Percentiles rank a stretch among this genome's conserved stretches.
These are phyloP conservation scores for Tetragonia tetragonoides DNA, from an alignment of 148 eudicot genomes.

Conservation along the genomic window DNA sequence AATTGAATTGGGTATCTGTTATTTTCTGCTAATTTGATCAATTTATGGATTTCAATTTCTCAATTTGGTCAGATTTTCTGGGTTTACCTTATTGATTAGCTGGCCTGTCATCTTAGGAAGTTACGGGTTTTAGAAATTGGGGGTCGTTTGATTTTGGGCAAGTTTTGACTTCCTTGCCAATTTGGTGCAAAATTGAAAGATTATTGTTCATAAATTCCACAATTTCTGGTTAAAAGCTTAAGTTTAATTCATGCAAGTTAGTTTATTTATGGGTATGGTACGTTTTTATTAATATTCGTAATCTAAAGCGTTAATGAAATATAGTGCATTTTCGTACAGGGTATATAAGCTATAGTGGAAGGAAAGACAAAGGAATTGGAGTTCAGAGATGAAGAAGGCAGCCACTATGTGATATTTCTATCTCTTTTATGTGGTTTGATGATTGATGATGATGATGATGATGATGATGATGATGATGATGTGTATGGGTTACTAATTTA, in stretches of 20 bases:
- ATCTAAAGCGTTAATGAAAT: too few relatives aligned
- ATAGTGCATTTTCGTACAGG: slow-evolving; percentile 21
- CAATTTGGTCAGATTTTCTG: not conserved
- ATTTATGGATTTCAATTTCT: not conserved
- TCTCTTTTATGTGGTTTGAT: slow-evolving; percentile 19
- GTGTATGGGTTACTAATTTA: not conserved
- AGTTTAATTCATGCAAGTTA: too few relatives aligned
- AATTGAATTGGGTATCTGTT: not conserved
- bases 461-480: slow-evolving; percentile 19
- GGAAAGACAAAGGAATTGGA: slow-evolving; percentile 46
- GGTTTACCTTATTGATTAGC: slow-evolving; percentile 5
- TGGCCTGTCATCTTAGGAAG: not conserved
- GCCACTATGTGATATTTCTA: slow-evolving; percentile 2
- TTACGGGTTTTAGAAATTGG: not conserved
- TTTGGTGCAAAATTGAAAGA: not conserved
- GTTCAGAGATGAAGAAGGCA: slow-evolving; percentile 36
- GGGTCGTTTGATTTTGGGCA: slow-evolving; percentile 1
- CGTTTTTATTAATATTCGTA: not conserved
- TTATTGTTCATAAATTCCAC: not conserved
- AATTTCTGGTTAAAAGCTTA: not conserved
- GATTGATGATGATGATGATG: slow-evolving; percentile 20
- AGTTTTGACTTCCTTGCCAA: not conserved
- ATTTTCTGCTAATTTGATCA: not conserved
- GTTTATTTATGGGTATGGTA: not conserved
- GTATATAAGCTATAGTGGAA: slow-evolving; percentile 26